Base-by-base conservation (phyloP, 345 rosid species). In the Camelina sativa region DNA sequence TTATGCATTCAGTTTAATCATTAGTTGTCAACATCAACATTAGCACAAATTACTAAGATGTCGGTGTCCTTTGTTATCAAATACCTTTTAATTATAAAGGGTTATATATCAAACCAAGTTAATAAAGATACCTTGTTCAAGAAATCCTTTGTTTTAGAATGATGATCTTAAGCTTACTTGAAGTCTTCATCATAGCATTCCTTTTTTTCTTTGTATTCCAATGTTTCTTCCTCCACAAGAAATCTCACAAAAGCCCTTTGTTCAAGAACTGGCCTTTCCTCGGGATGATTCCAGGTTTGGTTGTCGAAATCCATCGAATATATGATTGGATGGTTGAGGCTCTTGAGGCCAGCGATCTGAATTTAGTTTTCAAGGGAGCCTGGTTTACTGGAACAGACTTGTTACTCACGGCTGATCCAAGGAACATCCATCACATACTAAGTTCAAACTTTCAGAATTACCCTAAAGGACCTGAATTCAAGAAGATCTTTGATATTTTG, bases 401-500 rank as follows among this genome's bases (percentile, higher is more conserved):
- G 8, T 17, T 67, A 2, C 3, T 67, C 35, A 67, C 61, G 9
- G 58, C 47, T 35, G 71, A 67, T 67, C 71, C 71, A 19, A 51
- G 4, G 20, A 66, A 66, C 15, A 37, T 66, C 12, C 28, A 67
- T 41, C 62, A 72, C 59, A 60, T 71, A 4, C 38, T 59, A 4
- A 34, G 50, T 40, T 34, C 67, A 22, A 48, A 71, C 50, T 73
- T 73, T 35, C 28, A 11, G 17, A 73, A 65, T n/a, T 73, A 65
- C 19, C 64, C 63, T 54, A 73, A 44, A 73, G 77, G 65, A n/a
- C 48, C 71, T 54, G 65, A 73, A 0, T 54, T 64, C 65, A 43
- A 44, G 71, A 56, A 64, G 57, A 64, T 73, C 23, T 54, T 73
- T 30, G 65, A 65, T 13, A 3, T n/a, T 34, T 38, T 72, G 68